Base-by-base conservation (phyloP, 2,329 filamentous ascomycete species). In the Plectosphaerella cucumerina region DNA sequence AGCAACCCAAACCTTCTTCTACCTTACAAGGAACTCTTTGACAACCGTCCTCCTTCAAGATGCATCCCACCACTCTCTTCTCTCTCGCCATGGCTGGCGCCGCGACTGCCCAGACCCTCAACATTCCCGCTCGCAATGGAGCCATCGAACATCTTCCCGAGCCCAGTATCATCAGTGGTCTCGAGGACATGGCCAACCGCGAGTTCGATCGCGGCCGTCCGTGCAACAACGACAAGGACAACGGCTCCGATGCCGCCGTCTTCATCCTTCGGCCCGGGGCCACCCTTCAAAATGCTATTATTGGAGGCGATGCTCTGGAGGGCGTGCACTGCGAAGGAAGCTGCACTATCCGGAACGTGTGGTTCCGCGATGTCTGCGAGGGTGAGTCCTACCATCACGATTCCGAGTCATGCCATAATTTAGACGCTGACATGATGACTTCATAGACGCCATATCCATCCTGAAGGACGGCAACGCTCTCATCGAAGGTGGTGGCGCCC, bases 361-460 rank as follows among this genome's bases (percentile, higher is more conserved):
- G 75, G 74, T 78, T 75, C 52, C 68, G 71, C 48, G 69, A 74
- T 21, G 72, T 75, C 44, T 75, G 72, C 52, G 72, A 75, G 52
- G 53, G 74, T 8, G 8, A 31, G 26, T 31, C 9, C 17, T 10
- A 20, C 57, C 14, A 55, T 57, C 14, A 69, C 67, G 17, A 66
- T 71, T 58, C 65, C 31, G 14, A n/a, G n/a, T n/a, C n/a, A n/a
- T n/a, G n/a, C n/a, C n/a, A n/a, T 34, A 39, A n/a, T n/a, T n/a
- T 66, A 62, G 18, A 70, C 66, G 0, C n/a, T n/a, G n/a, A n/a
- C n/a, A n/a, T n/a, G n/a, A n/a, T n/a, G n/a, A n/a, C n/a, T n/a
- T n/a, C n/a, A n/a, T n/a, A 43, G 43, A 55, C 23, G 53, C 53
- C 44, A 46, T 55, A 15, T 34, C 49, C 46, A 37, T 55, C 3